Percentiles rank a stretch among this genome's conserved stretches.
phyloP scores from a whole-genome alignment of 805 yeast species.

The Middelhovenomyces tepae region DNA sequence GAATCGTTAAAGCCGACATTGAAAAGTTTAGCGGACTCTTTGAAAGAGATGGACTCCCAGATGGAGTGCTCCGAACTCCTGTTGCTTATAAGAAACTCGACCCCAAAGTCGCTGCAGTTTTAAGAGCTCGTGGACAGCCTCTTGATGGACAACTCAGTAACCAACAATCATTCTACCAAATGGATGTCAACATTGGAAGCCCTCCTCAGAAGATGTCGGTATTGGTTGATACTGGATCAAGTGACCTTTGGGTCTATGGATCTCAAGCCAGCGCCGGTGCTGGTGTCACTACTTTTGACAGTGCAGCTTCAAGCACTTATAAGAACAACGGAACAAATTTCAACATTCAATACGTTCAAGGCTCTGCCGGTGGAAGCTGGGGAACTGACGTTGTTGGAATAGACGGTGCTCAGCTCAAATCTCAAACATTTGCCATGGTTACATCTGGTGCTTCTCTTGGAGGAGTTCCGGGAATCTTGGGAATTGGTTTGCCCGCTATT shows the following conservation, averaged over 20 bases:
- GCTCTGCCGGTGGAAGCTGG: conserved; percentile 46
- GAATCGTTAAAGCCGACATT: too few species aligned
- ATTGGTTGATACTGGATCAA: conserved; percentile 60
- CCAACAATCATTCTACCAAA: conserved; percentile 3
- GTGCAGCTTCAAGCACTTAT: conserved; percentile 68
- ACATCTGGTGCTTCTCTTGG: neutral
- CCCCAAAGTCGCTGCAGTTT: too few species aligned
- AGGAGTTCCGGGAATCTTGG: conserved; percentile 1
- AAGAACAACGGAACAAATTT: conserved; percentile 66
- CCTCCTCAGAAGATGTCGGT: conserved; percentile 44
- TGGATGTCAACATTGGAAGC: conserved; percentile 40
- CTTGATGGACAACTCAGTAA: too few species aligned
- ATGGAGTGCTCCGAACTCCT: too few species aligned
- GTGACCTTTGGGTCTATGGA: conserved; percentile 51
- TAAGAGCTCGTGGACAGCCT: too few species aligned
- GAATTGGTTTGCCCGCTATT: conserved; percentile 1
- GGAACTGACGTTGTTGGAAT: conserved; percentile 32
- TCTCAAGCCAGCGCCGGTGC: too few species aligned
- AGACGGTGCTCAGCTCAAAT: neutral
- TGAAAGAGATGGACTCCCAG: too few species aligned
- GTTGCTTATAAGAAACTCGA: too few species aligned
- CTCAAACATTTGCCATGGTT: conserved; percentile 2
- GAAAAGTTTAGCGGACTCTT: too few species aligned
- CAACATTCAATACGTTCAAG: conserved; percentile 32
- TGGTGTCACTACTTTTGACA: conserved; percentile 36